phyloP scores from a whole-genome alignment of 2,329 filamentous ascomycete species.

The Ophidiomyces ophidiicola region DNA sequence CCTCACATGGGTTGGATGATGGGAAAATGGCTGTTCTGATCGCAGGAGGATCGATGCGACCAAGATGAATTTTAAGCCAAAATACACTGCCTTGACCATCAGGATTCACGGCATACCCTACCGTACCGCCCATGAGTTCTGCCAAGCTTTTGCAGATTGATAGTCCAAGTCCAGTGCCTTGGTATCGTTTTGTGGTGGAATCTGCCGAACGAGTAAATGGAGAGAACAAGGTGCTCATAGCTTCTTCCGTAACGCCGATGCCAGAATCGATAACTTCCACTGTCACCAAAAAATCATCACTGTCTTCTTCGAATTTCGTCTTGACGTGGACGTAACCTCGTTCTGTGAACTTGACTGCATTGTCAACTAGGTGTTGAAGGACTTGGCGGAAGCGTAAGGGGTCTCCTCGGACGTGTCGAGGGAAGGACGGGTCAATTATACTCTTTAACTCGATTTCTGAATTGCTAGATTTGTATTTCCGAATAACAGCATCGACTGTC shows the following conservation, averaged over 20 bases:
- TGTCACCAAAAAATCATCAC: constrained; percentile 30
- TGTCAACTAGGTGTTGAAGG: constrained; percentile 49
- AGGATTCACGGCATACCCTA: constrained; percentile 37
- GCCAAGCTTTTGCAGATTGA: constrained; percentile 47
- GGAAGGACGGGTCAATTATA: constrained; percentile 37
- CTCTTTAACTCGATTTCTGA: constrained; percentile 38
- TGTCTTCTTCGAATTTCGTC: constrained; percentile 31
- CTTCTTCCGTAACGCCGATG: constrained; percentile 40
- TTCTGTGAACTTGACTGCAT: constrained; percentile 52
- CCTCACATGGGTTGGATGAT: constrained; percentile 19
- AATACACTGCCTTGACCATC: constrained; percentile 40
- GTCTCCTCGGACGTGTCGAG: constrained; percentile 43
- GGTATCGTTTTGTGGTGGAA: constrained; percentile 42
- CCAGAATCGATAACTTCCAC: constrained; percentile 45
- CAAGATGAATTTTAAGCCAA: constrained; percentile 37
- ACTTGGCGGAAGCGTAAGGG: constrained; percentile 50
- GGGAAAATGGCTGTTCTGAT: neutral
- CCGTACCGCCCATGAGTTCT: constrained; percentile 45
- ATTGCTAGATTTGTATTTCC: constrained; percentile 38
- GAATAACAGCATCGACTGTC: constrained; percentile 39
- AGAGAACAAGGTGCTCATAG: constrained; percentile 40
- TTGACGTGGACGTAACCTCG: constrained; percentile 40
- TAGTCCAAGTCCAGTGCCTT: constrained; percentile 46
- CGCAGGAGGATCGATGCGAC: neutral
- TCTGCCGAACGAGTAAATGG: constrained; percentile 47